phyloP scores from a whole-genome alignment of 805 yeast species.

The Naumovozyma castellii region DNA sequence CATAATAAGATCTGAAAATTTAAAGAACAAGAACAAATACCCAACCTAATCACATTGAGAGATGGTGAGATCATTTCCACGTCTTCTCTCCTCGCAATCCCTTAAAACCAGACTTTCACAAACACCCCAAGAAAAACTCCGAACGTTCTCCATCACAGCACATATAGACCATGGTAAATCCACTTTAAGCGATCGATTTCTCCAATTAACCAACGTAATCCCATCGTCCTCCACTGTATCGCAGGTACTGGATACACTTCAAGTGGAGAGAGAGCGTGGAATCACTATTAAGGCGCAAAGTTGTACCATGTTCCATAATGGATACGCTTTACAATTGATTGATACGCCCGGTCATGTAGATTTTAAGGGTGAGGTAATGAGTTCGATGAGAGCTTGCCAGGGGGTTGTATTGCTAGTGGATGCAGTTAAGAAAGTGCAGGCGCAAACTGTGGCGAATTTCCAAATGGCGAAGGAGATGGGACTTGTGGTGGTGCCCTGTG shows the following conservation, averaged over 20 bases:
- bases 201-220: slow-evolving; percentile 87
- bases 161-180: slow-evolving; percentile 90
- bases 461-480: slow-evolving; percentile 82
- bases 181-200: slow-evolving; percentile 76
- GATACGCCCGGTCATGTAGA: slow-evolving; percentile 99
- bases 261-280: slow-evolving; percentile 93
- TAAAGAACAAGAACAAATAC: too few relatives aligned
- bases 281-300: slow-evolving; percentile 97
- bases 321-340: slow-evolving; percentile 78
- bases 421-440: slow-evolving; percentile 94
- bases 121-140: neutral
- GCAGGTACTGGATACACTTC: slow-evolving; percentile 83
- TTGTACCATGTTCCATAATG: slow-evolving; percentile 84
- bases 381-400: slow-evolving; percentile 93
- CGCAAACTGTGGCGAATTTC: slow-evolving; percentile 97
- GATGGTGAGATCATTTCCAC: neutral
- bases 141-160: slow-evolving; percentile 82
- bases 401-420: slow-evolving; percentile 87
- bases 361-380: slow-evolving; percentile 75
- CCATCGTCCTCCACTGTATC: slow-evolving; percentile 44
- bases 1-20: too few relatives aligned
- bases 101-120: neutral
- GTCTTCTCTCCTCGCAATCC: neutral
- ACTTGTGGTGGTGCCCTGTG: slow-evolving; percentile 73
- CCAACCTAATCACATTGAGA: too few relatives aligned